Percentiles rank a stretch among this genome's conserved stretches.
These are phyloP conservation scores for Westerdykella sp. DNA, from an alignment of 2,329 filamentous ascomycete species.

Conservation along the genomic window DNA sequence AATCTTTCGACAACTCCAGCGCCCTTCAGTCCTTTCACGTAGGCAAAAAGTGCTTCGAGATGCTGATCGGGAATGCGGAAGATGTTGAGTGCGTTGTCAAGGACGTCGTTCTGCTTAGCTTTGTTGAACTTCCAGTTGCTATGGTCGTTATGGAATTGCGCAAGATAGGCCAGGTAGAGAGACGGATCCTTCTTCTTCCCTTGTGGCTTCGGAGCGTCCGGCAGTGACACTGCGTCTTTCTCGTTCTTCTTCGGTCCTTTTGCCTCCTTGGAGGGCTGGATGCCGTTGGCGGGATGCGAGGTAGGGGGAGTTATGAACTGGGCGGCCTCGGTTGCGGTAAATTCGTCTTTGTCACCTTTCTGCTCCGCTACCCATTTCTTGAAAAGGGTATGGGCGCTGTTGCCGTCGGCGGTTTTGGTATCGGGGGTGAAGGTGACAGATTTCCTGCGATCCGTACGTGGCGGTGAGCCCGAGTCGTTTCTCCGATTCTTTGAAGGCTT, in stretches of 20 bases:
- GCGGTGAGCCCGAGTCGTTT: constrained; percentile 14
- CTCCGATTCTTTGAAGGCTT: constrained; percentile 14
- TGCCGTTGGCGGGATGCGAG: constrained; percentile 16
- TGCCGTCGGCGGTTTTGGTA: constrained; percentile 54
- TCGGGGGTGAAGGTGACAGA: constrained; percentile 61
- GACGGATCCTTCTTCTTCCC: constrained; percentile 47
- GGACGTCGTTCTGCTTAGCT: constrained; percentile 75
- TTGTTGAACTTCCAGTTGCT: constrained; percentile 93
- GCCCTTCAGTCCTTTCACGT: constrained; percentile 74
- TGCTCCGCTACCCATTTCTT: constrained; percentile 43
- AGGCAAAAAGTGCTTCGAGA: constrained; percentile 64
- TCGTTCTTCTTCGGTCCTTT: constrained; percentile 10
- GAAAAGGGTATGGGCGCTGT: constrained; percentile 48
- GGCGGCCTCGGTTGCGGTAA: constrained; percentile 18
- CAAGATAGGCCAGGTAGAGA: constrained; percentile 69
- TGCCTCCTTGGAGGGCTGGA: constrained; percentile 8
- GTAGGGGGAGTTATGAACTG: constrained; percentile 23
- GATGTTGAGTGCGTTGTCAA: constrained; percentile 74
- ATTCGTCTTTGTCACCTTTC: constrained; percentile 17
- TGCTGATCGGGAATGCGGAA: constrained; percentile 64
- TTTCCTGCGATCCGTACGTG: constrained; percentile 41
- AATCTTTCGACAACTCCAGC: constrained; percentile 61
- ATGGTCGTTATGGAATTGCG: constrained; percentile 64
- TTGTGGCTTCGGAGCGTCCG: constrained; percentile 5
- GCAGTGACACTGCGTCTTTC: constrained; percentile 2